phyloP scores from a whole-genome alignment of 805 yeast genomes.

The Scheffersomyces spartinae region DNA sequence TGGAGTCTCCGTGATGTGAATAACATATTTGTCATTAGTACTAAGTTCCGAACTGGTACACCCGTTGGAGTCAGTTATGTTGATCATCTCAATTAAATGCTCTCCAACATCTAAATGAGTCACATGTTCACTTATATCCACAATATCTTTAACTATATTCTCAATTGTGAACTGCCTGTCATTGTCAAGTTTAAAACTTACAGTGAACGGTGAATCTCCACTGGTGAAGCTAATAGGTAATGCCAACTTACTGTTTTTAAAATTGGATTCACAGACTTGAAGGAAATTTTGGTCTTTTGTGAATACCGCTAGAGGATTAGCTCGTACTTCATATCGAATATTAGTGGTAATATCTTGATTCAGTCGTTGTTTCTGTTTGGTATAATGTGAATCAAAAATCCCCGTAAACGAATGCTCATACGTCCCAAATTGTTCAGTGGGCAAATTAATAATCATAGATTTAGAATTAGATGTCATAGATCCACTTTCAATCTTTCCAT shows the following conservation, averaged over 20 bases:
- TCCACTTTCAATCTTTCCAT: slow-evolving; percentile 31
- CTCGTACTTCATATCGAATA: too few species aligned
- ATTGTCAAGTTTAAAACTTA: too few species aligned
- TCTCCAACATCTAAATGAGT: slow-evolving; percentile 71
- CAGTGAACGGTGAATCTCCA: too few species aligned
- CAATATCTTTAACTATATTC: too few species aligned
- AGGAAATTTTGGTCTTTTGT: slow-evolving; percentile 32
- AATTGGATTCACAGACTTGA: slow-evolving; percentile 32
- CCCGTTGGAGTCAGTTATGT: slow-evolving; percentile 57
- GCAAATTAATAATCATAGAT: slow-evolving; percentile 22
- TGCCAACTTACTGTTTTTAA: too few species aligned
- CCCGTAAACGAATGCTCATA: slow-evolving; percentile 51
- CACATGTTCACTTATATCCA: too few species aligned
- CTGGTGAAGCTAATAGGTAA: too few species aligned
- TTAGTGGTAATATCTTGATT: too few species aligned
- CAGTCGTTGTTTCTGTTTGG: slow-evolving; percentile 27
- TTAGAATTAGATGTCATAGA: slow-evolving; percentile 19
- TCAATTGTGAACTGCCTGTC: too few species aligned
- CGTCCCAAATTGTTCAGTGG: slow-evolving; percentile 39
- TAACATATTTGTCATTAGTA: slow-evolving; percentile 4
- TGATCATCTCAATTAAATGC: slow-evolving; percentile 47
- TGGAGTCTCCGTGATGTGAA: slow-evolving; percentile 9
- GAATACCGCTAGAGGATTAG: too few species aligned
- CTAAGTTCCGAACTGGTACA: too few species aligned
- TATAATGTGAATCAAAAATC: slow-evolving; percentile 55